Percentiles rank a stretch among this genome's conserved stretches.
Evolutionary conservation across 345 rosid genomes (phyloP).

Genomic region (Euclidium syriacum): DNA sequence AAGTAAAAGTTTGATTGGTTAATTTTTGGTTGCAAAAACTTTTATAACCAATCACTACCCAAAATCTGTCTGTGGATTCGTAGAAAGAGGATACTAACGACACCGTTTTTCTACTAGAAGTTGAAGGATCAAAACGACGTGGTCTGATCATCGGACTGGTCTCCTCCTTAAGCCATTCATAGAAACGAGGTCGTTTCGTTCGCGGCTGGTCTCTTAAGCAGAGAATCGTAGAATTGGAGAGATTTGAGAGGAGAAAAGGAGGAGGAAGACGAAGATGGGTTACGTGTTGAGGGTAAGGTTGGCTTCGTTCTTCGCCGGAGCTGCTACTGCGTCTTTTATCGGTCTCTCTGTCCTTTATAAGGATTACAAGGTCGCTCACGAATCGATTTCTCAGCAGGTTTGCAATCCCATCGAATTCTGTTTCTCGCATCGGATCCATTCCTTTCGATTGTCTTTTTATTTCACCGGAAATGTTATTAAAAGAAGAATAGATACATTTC

Average conservation of each 20-base stretch:
- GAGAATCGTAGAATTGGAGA: neutral
- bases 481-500: conserved; percentile 1
- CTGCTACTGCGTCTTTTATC: conserved; percentile 70
- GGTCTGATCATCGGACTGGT: neutral
- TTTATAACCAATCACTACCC: too few relatives aligned
- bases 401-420: neutral
- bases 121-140: neutral
- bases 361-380: conserved; percentile 82
- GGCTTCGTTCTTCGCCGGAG: conserved; percentile 92
- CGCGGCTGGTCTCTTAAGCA: neutral
- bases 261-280: conserved; percentile 53
- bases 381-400: conserved; percentile 80
- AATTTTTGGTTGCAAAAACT: too few relatives aligned
- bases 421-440: conserved; percentile 1
- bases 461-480: neutral
- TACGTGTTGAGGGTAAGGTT: conserved; percentile 83
- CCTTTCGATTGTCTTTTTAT: neutral
- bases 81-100: neutral
- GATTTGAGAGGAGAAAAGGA: conserved; percentile 3
- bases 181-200: conserved; percentile 15
- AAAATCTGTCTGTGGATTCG: neutral
- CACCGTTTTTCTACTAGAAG: neutral
- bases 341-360: conserved; percentile 72
- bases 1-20: too few relatives aligned
- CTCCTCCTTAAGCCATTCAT: neutral